Evolutionary conservation across 2,329 filamentous ascomycete genomes (phyloP).

Genomic region (Tolypocladium guangdongense): DNA sequence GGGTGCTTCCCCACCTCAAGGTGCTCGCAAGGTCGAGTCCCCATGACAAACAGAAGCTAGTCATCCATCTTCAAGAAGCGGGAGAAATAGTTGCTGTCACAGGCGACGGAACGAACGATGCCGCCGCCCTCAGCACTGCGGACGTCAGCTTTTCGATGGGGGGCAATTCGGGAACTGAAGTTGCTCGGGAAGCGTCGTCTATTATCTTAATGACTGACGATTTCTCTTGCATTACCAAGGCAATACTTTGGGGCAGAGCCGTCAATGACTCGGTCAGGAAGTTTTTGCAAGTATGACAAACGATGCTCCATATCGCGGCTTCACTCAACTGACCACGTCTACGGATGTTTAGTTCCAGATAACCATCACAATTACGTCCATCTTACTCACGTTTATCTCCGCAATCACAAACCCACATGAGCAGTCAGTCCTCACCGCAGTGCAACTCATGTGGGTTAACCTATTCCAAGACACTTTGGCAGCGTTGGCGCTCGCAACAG

Average conservation of each 20-base stretch:
- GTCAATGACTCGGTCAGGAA: conserved; percentile 60
- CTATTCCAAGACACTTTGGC: conserved; percentile 62
- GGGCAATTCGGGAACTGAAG: conserved; percentile 50
- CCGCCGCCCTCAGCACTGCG: conserved; percentile 51
- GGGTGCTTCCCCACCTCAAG: conserved; percentile 34
- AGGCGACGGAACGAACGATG: conserved; percentile 57
- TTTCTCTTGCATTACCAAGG: conserved; percentile 54
- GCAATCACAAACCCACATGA: conserved; percentile 44
- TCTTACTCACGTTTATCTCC: conserved; percentile 54
- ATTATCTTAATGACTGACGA: conserved; percentile 59
- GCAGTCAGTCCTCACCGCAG: conserved; percentile 49
- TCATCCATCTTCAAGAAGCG: conserved; percentile 38
- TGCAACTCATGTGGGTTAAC: conserved; percentile 59
- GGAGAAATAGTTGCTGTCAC: conserved; percentile 52
- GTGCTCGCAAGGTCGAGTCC: conserved; percentile 49
- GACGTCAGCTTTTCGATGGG: conserved; percentile 61
- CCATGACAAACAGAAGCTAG: conserved; percentile 47
- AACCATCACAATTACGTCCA: conserved; percentile 60
- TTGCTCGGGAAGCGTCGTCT: conserved; percentile 56
- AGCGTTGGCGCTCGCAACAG: conserved; percentile 53
- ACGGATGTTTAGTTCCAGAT: conserved; percentile 40
- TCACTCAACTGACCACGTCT: background rate
- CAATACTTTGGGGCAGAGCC: conserved; percentile 54
- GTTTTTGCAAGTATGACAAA: conserved; percentile 43
- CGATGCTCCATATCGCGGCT: background rate